Base-by-base conservation (phyloP, 2,329 filamentous ascomycete species). In the Neonectria faginata region DNA sequence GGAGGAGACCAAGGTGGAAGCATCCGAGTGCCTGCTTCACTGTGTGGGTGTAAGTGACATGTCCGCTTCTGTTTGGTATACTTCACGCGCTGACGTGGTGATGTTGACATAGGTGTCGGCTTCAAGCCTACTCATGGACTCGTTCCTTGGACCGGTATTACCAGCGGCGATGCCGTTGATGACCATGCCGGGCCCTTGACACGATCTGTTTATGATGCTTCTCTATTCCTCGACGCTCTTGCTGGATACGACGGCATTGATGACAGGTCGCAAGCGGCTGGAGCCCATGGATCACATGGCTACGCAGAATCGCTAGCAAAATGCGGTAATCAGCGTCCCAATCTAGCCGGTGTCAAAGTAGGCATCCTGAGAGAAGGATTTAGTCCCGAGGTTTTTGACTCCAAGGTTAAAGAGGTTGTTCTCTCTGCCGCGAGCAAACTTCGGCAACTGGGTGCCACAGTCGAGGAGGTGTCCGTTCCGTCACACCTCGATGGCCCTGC, bases 91-190 rank as follows among this genome's bases (percentile, higher is more conserved):
- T 51, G 25, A 56, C 55, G 29, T n/a, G 9, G 5, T 18, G 9
- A 31, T 55, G 3, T 33, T 12, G 36, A n/a, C 5, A 14, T 16
- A 64, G 61, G 61, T 12, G 79, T 82, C 3, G 83, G 83, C 0
- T 74, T 86, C 25, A 87, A 87, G 66, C 84, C 85, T 0, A 87
- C 84, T 0, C 80, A 83, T 59, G 81, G 83, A 0, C 75, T 86
- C 0, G 79, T 88, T 0, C 85, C 85, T 0, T 87, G 81, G 57
- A 87, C 82, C 0, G 85, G 83, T 0, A 79, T 84, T 50, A 78
- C 79, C 2, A 82, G 79, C 42, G 81, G 83, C 0, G 83, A 86
- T 62, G 79, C 84, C 0, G 79, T 84, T 2, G 82, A 85, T 45
- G 86, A 88, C 64, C 84, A 87, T 67, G 77, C 76, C 0, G 83